Conservation (phyloP, 495 filamentous ascomycete species). For the Pyrenula aspistea region DNA sequence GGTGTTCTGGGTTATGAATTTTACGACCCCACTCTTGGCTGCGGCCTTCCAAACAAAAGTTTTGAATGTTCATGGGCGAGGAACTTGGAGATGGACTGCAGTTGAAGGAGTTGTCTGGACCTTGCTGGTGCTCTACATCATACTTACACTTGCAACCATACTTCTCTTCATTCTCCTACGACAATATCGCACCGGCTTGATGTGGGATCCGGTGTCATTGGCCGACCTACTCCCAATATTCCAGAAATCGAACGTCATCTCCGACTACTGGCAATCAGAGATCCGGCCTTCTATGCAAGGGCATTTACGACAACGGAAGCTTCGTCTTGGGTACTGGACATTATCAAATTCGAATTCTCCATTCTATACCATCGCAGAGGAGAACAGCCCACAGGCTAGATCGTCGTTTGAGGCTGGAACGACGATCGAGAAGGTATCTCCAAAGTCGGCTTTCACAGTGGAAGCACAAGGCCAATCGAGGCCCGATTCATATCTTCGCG, state of each 20-base stretch:
- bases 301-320: constrained; percentile 32
- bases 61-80: constrained; percentile 25
- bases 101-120: constrained; percentile 70
- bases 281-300: constrained; percentile 35
- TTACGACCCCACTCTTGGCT: constrained; percentile 53
- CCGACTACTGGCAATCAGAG: constrained; percentile 52
- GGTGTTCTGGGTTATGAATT: constrained; percentile 50
- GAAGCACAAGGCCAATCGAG: constrained; percentile 23
- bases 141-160: constrained; percentile 45
- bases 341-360: constrained; percentile 43
- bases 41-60: constrained; percentile 48
- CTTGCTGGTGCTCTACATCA: constrained; percentile 58
- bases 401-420: constrained; percentile 39
- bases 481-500: constrained; percentile 23
- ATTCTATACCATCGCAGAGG: constrained; percentile 56
- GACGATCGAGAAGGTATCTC: constrained; percentile 20
- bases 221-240: constrained; percentile 67
- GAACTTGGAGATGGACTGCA: constrained; percentile 63
- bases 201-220: constrained; percentile 74
- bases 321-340: constrained; percentile 76
- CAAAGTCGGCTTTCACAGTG: constrained; percentile 25
- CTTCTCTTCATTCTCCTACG: constrained; percentile 38
- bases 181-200: constrained; percentile 53
- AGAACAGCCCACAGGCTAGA: constrained; percentile 39
- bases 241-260: constrained; percentile 64